Evolutionary conservation across 768 basidiomycete species (phyloP), one percentile per base, ranked within the genome.

Genomic region (Mycena crocata): DNA sequence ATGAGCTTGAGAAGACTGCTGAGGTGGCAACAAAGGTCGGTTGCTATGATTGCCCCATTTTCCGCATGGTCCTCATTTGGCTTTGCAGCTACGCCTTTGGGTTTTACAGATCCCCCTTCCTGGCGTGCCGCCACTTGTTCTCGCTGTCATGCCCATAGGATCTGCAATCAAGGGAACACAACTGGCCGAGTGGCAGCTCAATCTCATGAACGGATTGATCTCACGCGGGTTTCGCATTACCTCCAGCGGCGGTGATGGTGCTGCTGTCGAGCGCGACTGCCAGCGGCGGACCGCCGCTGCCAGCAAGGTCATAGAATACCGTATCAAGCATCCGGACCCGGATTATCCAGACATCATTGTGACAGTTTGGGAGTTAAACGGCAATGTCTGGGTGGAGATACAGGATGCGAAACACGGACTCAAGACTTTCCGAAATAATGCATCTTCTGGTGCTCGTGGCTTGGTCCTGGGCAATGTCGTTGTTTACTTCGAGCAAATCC

Each of bases 371-470:
- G 40, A 45, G n/a, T 28, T 58, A 15, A 15, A 52, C 24, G 60
- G 60, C 2, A 56, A 66, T 31, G 19, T 63, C 31, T 62, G 46
- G 44, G 60, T 51, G 23, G 57, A 34, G 17, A 45, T 59, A 15
- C 67, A 68, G 42, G 67, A 68, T 31, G 28, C 51, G 3, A 58
- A 64, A 28, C 67, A 64, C 42, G 67, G 67, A 10, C 45, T 40
- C 12, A 68, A 68, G 23, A 68, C 62, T 2, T 57, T 49, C 31
- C 45, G 49, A 17, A 64, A 68, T 24, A 56, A 64, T 21, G 28
- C 28, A 8, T 32, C 19, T 15, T 62, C 52, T 2, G 66, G 66
- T 9, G 62, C 62, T 9, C 54, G 35, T 7, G 46, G 30, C 1
- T 3, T 64, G 6, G 46, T 35, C 3, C 57, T 68, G 2, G 62